phyloP scores from a whole-genome alignment of 805 yeast genomes.

The Saccharomycopsis synnaedendra region DNA sequence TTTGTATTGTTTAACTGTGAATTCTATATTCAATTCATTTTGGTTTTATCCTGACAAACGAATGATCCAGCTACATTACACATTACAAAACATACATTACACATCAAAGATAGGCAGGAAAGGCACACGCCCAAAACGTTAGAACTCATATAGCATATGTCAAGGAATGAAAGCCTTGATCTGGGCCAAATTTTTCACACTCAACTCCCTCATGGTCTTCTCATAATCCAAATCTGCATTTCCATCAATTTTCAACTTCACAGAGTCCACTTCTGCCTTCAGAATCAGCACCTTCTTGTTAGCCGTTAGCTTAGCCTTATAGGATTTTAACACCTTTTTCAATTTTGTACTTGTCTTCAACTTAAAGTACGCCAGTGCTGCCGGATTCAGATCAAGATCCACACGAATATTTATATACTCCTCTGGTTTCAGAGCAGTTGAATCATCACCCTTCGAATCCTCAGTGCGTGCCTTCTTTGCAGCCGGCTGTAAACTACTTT shows the following conservation, averaged over 20 bases:
- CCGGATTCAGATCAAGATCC: conserved; percentile 6
- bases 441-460: no score
- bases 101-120: no score
- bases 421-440: background rate
- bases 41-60: background rate
- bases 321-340: conserved; percentile 13
- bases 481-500: no score
- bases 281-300: background rate
- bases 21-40: no score
- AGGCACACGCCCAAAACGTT: no score
- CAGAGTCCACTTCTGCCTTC: conserved; percentile 1
- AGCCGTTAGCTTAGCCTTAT: conserved; percentile 7
- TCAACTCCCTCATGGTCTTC: conserved; percentile 4
- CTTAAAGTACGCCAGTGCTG: background rate
- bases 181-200: background rate
- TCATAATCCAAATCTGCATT: conserved; percentile 8
- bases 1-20: no score
- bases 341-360: conserved; percentile 14
- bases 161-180: background rate
- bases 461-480: no score
- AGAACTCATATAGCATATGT: no score
- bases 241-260: conserved; percentile 8
- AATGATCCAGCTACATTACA: background rate
- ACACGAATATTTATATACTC: conserved; percentile 11
- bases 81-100: background rate